Evolutionary conservation across 1,139 yeast genomes (phyloP).

Genomic region (Diutina rugosa): DNA sequence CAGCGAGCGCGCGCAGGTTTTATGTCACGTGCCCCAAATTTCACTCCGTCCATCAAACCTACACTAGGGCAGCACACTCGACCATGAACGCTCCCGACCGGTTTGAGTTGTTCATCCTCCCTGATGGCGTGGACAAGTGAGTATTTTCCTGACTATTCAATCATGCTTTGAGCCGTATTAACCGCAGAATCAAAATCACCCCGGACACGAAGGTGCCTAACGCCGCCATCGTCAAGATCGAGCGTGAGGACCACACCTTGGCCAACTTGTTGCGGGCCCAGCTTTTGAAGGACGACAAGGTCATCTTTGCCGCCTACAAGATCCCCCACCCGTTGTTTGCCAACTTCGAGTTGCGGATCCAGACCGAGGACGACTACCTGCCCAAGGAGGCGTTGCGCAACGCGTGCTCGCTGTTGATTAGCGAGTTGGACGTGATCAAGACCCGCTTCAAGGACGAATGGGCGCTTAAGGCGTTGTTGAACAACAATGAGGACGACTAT

Average conservation of each 20-base stretch:
- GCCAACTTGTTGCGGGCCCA: slow-evolving; percentile 85
- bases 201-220: slow-evolving; percentile 95
- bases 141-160: slow-evolving; percentile 10
- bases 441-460: slow-evolving; percentile 82
- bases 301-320: slow-evolving; percentile 90
- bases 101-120: slow-evolving; percentile 87
- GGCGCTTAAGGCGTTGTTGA: slow-evolving; percentile 69
- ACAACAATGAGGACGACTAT: slow-evolving; percentile 39
- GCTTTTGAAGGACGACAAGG: slow-evolving; percentile 73
- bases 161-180: slow-evolving; percentile 6
- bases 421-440: slow-evolving; percentile 62
- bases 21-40: neutral
- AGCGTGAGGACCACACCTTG: slow-evolving; percentile 94
- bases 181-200: slow-evolving; percentile 55
- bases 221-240: slow-evolving; percentile 84
- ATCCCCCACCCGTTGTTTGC: slow-evolving; percentile 97
- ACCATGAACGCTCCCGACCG: slow-evolving; percentile 97
- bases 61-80: neutral
- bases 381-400: slow-evolving; percentile 84
- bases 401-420: slow-evolving; percentile 76
- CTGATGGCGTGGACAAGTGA: slow-evolving; percentile 90
- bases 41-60: neutral
- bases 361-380: slow-evolving; percentile 87
- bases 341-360: slow-evolving; percentile 82
- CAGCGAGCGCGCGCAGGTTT: neutral